These are phyloP conservation scores for Piper betle DNA, from an alignment of 164 flowering plant species.

Conservation along the genomic window DNA sequence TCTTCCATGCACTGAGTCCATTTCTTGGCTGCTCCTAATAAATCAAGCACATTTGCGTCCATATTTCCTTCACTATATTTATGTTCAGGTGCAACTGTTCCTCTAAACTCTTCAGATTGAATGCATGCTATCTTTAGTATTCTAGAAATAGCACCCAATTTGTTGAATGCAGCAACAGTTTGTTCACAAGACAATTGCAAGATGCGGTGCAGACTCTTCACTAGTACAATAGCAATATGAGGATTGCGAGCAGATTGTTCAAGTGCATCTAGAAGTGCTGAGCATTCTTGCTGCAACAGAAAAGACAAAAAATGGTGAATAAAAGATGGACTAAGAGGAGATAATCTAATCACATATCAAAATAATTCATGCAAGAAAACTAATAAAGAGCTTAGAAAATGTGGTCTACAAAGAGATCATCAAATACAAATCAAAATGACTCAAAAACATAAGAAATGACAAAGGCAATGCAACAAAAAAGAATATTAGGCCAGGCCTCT, in stretches of 20 bases:
- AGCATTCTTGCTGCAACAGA: slow-evolving; percentile 74
- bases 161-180: slow-evolving; percentile 64
- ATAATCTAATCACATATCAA: not conserved
- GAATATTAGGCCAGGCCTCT: too few relatives aligned
- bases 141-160: slow-evolving; percentile 62
- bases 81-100: slow-evolving; percentile 7
- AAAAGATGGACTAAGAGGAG: not conserved
- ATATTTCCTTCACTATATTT: slow-evolving; percentile 8
- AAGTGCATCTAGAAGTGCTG: slow-evolving; percentile 68
- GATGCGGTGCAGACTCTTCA: slow-evolving; percentile 53
- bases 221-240: slow-evolving; percentile 46
- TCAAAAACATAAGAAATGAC: too few relatives aligned
- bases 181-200: slow-evolving; percentile 66
- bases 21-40: slow-evolving; percentile 17
- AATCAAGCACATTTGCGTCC: slow-evolving; percentile 10
- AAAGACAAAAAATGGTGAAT: not conserved
- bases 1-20: slow-evolving; percentile 54
- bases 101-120: slow-evolving; percentile 58
- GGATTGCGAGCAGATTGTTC: slow-evolving; percentile 81
- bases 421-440: too few relatives aligned
- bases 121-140: slow-evolving; percentile 73
- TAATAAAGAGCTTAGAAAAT: not conserved
- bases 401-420: too few relatives aligned
- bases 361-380: not conserved
- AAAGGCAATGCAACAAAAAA: too few relatives aligned